Conservation (phyloP, 306 rosid species). For the Casuarina glauca region DNA sequence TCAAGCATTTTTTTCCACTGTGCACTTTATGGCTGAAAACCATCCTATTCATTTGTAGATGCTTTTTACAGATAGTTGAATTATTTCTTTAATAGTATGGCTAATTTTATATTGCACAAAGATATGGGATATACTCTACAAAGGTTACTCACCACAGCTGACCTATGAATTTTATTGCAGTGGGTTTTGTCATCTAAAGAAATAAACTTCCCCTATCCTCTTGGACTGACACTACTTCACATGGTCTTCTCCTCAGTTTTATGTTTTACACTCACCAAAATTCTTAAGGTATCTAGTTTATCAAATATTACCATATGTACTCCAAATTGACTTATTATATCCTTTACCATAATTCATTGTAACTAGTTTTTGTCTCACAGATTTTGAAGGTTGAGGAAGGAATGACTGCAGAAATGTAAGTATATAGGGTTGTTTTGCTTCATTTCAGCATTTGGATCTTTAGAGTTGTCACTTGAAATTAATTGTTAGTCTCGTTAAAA, state of each 20-base stretch:
- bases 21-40: neutral
- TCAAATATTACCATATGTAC: slow-evolving; percentile 14
- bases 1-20: no score
- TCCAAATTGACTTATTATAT: slow-evolving; percentile 12
- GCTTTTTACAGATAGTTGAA: neutral
- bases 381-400: slow-evolving; percentile 96
- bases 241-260: slow-evolving; percentile 95
- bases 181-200: slow-evolving; percentile 98
- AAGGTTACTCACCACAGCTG: slow-evolving; percentile 28
- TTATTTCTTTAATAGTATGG: neutral
- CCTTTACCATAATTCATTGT: slow-evolving; percentile 10
- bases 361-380: slow-evolving; percentile 43
- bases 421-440: slow-evolving; percentile 23
- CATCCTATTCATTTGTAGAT: neutral
- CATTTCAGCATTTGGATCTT: slow-evolving; percentile 5
- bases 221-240: slow-evolving; percentile 94
- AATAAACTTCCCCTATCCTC: slow-evolving; percentile 95
- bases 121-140: neutral
- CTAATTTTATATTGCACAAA: neutral
- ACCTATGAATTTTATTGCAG: slow-evolving; percentile 46
- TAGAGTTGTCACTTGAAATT: neutral
- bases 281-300: slow-evolving; percentile 69
- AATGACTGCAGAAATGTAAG: slow-evolving; percentile 94
- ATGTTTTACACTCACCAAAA: slow-evolving; percentile 79
- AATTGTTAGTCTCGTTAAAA: neutral